Conservation (phyloP, 106 monocot genomes). For the Phalaenopsis equestris region DNA sequence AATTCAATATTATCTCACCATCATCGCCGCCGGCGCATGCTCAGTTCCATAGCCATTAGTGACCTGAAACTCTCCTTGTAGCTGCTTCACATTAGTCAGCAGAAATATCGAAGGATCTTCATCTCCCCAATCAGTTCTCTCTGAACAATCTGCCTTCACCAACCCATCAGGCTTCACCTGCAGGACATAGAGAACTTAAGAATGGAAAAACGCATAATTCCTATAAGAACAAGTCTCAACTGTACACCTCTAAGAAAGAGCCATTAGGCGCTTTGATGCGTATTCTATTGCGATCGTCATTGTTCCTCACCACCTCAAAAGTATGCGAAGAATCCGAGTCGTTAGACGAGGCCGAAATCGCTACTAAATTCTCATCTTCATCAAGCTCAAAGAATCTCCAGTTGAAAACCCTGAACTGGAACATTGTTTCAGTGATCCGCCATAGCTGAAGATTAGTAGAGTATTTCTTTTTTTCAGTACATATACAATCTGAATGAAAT, state of each 20-base stretch:
- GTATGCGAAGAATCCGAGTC: slow-evolving; percentile 25
- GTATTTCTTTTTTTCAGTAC: too few species aligned
- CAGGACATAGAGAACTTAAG: background rate
- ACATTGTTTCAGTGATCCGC: slow-evolving; percentile 22
- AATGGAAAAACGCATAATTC: background rate
- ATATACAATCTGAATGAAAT: background rate
- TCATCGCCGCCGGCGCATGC: background rate
- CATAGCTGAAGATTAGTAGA: slow-evolving; percentile 3
- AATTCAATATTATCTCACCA: background rate
- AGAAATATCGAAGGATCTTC: slow-evolving; percentile 7
- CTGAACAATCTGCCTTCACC: slow-evolving; percentile 5
- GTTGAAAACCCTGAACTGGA: slow-evolving; percentile 46
- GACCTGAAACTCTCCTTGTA: slow-evolving; percentile 14
- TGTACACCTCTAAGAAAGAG: slow-evolving; percentile 41
- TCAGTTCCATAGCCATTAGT: slow-evolving; percentile 12
- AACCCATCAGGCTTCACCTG: background rate
- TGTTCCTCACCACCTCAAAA: slow-evolving; percentile 41
- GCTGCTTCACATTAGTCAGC: background rate
- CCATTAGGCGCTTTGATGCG: slow-evolving; percentile 62
- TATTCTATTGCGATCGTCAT: slow-evolving; percentile 22
- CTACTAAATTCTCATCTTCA: background rate
- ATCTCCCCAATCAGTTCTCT: slow-evolving; percentile 16
- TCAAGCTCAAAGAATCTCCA: slow-evolving; percentile 37
- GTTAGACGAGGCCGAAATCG: slow-evolving; percentile 26
- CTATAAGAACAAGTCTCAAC: background rate